phyloP scores from a whole-genome alignment of 495 filamentous ascomycete species.

The Amorphotheca resinae region DNA sequence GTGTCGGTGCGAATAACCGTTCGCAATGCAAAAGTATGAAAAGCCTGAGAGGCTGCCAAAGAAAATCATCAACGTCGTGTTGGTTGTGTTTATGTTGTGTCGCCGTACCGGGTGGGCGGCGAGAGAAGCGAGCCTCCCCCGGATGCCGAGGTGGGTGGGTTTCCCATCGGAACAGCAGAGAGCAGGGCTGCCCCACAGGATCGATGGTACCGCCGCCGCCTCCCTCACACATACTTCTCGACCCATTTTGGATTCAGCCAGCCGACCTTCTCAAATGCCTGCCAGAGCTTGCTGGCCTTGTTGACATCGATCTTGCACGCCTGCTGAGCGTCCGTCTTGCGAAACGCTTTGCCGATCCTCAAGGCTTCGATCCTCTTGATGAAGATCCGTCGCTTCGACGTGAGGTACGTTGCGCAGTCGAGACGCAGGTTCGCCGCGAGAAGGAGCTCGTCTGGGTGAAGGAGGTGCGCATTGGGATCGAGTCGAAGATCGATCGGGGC shows the following conservation, averaged over 20 bases:
- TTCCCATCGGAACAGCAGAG: no score
- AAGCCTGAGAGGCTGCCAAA: slow-evolving; percentile 5
- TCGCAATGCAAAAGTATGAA: slow-evolving; percentile 7
- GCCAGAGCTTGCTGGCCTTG: slow-evolving; percentile 94
- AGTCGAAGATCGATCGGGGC: slow-evolving; percentile 64
- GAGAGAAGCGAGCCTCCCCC: background rate
- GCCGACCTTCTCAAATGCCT: slow-evolving; percentile 77
- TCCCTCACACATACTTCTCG: slow-evolving; percentile 6
- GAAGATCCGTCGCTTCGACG: slow-evolving; percentile 92
- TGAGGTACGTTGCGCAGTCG: slow-evolving; percentile 82
- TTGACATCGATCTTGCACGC: slow-evolving; percentile 98
- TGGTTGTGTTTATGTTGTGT: slow-evolving; percentile 1
- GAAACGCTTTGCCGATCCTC: slow-evolving; percentile 68
- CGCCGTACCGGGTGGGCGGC: background rate
- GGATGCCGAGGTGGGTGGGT: background rate
- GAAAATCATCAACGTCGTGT: slow-evolving; percentile 9
- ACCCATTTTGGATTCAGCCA: slow-evolving; percentile 55
- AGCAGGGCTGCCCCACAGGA: background rate
- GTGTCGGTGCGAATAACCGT: slow-evolving; percentile 15
- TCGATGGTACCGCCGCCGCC: slow-evolving; percentile 2
- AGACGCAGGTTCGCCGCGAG: slow-evolving; percentile 74
- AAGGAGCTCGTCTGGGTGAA: slow-evolving; percentile 67
- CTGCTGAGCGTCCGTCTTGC: slow-evolving; percentile 96
- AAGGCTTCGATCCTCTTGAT: slow-evolving; percentile 57
- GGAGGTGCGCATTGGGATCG: slow-evolving; percentile 64